Evolutionary conservation across 73 alveolate genomes (phyloP).

Genomic region (Paramecium pentaurelia): DNA sequence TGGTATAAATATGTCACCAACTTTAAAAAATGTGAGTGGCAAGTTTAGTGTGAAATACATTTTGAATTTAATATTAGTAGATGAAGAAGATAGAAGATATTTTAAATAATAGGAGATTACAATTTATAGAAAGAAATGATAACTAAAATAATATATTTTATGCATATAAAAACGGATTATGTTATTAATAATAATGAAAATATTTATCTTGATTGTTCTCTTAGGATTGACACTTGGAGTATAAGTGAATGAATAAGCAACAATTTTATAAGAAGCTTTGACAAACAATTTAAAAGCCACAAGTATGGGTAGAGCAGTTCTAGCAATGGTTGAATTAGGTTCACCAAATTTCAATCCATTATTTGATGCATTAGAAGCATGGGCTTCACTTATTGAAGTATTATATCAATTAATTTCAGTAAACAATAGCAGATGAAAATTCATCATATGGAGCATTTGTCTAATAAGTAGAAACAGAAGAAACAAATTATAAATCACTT

Average conservation of each 20-base stretch:
- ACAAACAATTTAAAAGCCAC: neutral
- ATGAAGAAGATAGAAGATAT: conserved; percentile 94
- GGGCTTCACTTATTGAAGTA: neutral
- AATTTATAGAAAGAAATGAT: conserved; percentile 55
- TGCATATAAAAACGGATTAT: conserved; percentile 31
- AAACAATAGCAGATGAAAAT: conserved; percentile 24
- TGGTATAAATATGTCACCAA: conserved; percentile 98
- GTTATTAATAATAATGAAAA: neutral
- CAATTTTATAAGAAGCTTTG: neutral
- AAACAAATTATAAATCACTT: neutral
- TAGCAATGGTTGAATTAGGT: neutral
- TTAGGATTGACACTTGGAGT: neutral
- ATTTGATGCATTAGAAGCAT: conserved; percentile 34
- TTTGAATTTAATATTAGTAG: conserved; percentile 96
- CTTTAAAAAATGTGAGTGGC: conserved; percentile 86
- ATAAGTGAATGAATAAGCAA: neutral
- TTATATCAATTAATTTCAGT: neutral
- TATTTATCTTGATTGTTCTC: neutral
- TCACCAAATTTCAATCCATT: neutral
- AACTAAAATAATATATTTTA: neutral
- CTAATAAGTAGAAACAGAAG: neutral
- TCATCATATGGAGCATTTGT: neutral
- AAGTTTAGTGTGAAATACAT: conserved; percentile 88
- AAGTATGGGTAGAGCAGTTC: conserved; percentile 43
- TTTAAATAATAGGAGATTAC: conserved; percentile 52